Evolutionary conservation across 2,329 filamentous ascomycete species (phyloP), one percentile per base, ranked within the genome.

Genomic region (Beauveria caledonica): DNA sequence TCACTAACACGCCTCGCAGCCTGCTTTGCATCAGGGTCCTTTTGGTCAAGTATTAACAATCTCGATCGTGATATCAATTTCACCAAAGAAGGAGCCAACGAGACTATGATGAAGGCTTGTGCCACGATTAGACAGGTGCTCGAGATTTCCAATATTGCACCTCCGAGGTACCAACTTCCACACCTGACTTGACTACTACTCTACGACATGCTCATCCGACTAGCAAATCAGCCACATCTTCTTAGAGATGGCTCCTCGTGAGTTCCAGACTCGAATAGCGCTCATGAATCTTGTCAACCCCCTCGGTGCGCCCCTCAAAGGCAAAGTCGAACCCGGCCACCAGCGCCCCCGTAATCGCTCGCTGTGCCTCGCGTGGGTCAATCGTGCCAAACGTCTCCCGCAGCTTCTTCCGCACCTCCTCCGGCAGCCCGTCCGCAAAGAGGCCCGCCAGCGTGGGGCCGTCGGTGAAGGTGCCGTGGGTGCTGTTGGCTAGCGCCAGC

Each of bases 391-490:
- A 39, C 13, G 21, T 27, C 25, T 57, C 27, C 39, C 46, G 44
- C 13, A 62, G n/a, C 7, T 5, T 46, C 45, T 46, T 11, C 1
- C 39, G 39, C 7, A 46, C 60, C 8, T 56, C 50, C 1, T 60
- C 21, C 4, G 55, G 55, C 3, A 64, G 51, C 5, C 63, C 55
- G 0, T 17, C 36, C 1, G 29, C 9, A n/a, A 66, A 40, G 2
- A 61, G 57, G 15, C 42, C 36, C 3, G 63, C 27, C 15, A 64
- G 52, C 36, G 51, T 56, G 4, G 62, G 60, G 1, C 60, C 46
- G 51, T 70, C 68, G 1, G 61, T 62, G 33, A 66, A 70, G 3
- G 64, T 64, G 7, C 59, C 58, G 54, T 69, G 67, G 1, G 60
- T 50, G 40, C 65, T 65, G 1, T 63, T 62, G 6, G 53, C 45